These are phyloP conservation scores for Polytrichum formosum DNA, from an alignment of 225 moss, liverwort and hornwort species.

Conservation along the genomic window DNA sequence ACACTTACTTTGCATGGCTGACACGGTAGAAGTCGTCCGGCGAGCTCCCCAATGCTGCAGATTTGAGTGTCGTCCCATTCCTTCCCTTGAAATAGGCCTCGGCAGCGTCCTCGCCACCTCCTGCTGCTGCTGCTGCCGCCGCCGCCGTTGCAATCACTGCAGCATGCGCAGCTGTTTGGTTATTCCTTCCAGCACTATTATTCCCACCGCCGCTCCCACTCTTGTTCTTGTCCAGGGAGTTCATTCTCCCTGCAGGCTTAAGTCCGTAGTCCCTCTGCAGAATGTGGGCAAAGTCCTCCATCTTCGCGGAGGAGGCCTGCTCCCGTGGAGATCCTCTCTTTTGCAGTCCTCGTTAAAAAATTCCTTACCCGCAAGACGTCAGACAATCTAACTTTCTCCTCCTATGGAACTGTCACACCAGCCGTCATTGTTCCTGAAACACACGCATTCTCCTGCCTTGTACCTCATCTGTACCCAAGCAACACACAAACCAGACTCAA, in stretches of 20 bases:
- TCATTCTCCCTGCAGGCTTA: constrained; percentile 26
- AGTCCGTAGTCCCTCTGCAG: constrained; percentile 55
- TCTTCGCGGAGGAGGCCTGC: constrained; percentile 10
- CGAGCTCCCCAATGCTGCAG: constrained; percentile 28
- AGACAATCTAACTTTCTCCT: constrained; percentile 3
- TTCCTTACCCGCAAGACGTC: background rate
- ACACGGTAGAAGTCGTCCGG: constrained; percentile 64
- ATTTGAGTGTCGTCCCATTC: constrained; percentile 37
- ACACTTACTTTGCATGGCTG: constrained; percentile 37
- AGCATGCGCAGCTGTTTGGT: constrained; percentile 36
- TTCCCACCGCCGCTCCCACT: constrained; percentile 36
- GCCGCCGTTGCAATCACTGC: constrained; percentile 30
- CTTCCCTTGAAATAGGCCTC: constrained; percentile 15
- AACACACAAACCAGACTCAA: too few species aligned
- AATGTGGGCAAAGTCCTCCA: constrained; percentile 66
- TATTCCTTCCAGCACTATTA: constrained; percentile 45
- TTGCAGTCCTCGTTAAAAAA: background rate
- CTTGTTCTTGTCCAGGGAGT: constrained; percentile 44
- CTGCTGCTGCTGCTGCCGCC: background rate
- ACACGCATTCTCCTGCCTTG: background rate
- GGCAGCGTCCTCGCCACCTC: constrained; percentile 25
- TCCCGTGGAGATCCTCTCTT: background rate
- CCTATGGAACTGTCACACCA: background rate
- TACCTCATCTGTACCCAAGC: constrained; percentile 2
- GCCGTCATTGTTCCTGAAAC: background rate